Conservation (phyloP, 306 rosid species). For the Lupinus albus region DNA sequence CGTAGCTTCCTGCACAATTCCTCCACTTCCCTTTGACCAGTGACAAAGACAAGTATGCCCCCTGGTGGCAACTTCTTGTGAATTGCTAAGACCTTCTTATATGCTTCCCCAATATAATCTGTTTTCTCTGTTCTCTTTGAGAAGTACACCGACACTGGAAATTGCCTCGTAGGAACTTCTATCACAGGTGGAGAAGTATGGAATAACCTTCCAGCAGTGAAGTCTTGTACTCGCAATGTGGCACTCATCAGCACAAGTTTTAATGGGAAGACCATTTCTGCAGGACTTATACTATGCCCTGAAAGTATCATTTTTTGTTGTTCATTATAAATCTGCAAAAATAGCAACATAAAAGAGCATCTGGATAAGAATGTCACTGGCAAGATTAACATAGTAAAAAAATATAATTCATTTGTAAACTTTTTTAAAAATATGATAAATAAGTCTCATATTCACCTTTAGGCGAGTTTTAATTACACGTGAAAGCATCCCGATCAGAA, state of each 20-base stretch:
- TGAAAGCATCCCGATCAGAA: constrained; percentile 91
- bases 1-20: constrained; percentile 74
- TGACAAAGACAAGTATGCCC: constrained; percentile 85
- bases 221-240: constrained; percentile 86
- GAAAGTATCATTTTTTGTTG: constrained; percentile 54
- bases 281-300: constrained; percentile 62
- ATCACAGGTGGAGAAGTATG: constrained; percentile 67
- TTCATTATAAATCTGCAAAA: constrained; percentile 54
- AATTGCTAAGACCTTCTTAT: constrained; percentile 82
- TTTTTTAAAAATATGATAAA: constrained; percentile 18
- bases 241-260: constrained; percentile 98
- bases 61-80: constrained; percentile 91
- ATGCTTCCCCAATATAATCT: constrained; percentile 82
- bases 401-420: constrained; percentile 13
- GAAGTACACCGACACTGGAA: constrained; percentile 74
- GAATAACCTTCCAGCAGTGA: constrained; percentile 68
- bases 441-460: constrained; percentile 50
- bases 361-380: constrained; percentile 5
- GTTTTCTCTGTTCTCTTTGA: constrained; percentile 70
- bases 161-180: constrained; percentile 86
- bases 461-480: constrained; percentile 67
- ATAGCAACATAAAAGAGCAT: constrained; percentile 32
- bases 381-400: constrained; percentile 24
- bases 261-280: constrained; percentile 63
- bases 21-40: constrained; percentile 90